Evolutionary conservation across 2,329 filamentous ascomycete genomes (phyloP), one percentile per base, ranked within the genome.

Genomic region (Cadophora sp.): DNA sequence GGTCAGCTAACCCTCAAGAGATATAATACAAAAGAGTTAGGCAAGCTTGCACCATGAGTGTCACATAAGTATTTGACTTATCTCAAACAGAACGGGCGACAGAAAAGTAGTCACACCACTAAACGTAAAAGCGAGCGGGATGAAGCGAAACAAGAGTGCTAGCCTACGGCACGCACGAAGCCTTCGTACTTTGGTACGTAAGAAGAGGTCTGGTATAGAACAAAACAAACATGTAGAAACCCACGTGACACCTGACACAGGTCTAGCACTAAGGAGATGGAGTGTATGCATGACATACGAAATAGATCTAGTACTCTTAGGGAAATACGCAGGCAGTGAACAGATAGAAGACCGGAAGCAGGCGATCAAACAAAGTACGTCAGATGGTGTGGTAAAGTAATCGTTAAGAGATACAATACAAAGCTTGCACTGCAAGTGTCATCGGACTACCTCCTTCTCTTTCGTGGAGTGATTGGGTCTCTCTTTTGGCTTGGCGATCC

Each of bases 401-500:
- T 6, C 24, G 9, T 53, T 7, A 53, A 53, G 6, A 29, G 6
- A 53, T 53, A 53, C 24, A 53, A 2, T 53, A 53, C 24, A 53
- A 43, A 60, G 16, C 58, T 60, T 60, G 58, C 58, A 60, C 34
- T 8, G 19, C 19, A 19, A 40, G 58, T 46, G 34, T 46, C 34
- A 2, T 0, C 46, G 27, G 58, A 60, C 22, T 27, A 46, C 19
- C 58, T 43, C 22, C 22, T 60, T 46, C 58, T 60, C 22, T 60
- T 60, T 1, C 58, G 34, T 60, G 11, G 22, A 60, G 58, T 46
- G 22, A 60, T 60, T 60, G 22, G 22, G 34, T 60, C 58, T 43
- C 34, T 60, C 8, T 24, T 60, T 27, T 60, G 22, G 34, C 58
- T 60, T 60, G 34, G 58, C 34, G 22, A 60, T 55, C 48, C 22